phyloP scores from a whole-genome alignment of 176 grass and related monocot genomes.

The Secale cereale region DNA sequence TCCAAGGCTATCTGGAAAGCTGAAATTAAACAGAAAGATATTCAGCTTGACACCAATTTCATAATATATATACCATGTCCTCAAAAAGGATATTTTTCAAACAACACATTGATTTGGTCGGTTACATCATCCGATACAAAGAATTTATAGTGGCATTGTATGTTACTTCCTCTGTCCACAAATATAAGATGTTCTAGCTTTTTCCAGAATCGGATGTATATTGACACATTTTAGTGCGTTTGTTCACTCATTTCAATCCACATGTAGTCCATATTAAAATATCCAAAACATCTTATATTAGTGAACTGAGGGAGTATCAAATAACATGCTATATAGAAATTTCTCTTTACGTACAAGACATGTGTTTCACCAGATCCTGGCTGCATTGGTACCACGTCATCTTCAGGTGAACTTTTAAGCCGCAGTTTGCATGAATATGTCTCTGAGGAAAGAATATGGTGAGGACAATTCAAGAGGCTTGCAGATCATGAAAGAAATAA shows the following conservation, averaged over 20 bases:
- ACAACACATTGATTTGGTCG: background rate
- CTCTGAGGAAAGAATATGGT: constrained; percentile 54
- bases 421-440: constrained; percentile 82
- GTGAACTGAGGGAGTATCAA: too few relatives aligned
- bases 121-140: background rate
- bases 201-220: too few relatives aligned
- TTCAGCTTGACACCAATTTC: constrained; percentile 2
- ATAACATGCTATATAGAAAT: constrained; percentile 16
- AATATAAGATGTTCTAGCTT: too few relatives aligned
- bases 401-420: constrained; percentile 87
- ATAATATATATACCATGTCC: constrained; percentile 3
- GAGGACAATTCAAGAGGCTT: constrained; percentile 28
- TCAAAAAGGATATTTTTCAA: background rate
- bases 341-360: constrained; percentile 77
- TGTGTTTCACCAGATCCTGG: constrained; percentile 98
- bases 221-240: too few relatives aligned
- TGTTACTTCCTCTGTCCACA: too few relatives aligned
- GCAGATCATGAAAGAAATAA: constrained; percentile 8
- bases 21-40: constrained; percentile 50
- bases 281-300: too few relatives aligned
- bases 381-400: constrained; percentile 75
- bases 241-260: too few relatives aligned
- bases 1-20: constrained; percentile 98
- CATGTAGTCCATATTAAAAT: too few relatives aligned
- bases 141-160: background rate